Evolutionary conservation across 495 filamentous ascomycete species (phyloP), one percentile per base, ranked within the genome.

Genomic region (Aspergillus egyptiacus): DNA sequence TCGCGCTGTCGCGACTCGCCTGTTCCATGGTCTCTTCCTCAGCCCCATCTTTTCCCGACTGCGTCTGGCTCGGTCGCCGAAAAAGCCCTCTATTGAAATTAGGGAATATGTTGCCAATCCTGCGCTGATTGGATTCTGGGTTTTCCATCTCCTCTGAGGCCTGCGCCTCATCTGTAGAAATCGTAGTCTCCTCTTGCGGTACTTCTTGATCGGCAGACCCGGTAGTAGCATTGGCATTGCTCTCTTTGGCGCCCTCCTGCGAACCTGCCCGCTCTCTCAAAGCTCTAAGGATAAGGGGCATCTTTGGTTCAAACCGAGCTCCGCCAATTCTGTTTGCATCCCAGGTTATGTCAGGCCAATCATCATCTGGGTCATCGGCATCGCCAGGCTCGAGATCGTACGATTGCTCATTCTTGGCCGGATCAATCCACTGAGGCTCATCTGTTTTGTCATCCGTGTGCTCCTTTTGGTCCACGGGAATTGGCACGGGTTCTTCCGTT

Each of bases 1-100:
- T 65, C 54, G 67, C 74, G 49, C 72, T 73, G 46, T 77, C 74
- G 54, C 76, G 69, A 67, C 67, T 68, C 34, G 56, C 56, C 46
- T 60, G 45, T 54, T 68, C 66, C 57, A 48, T 46, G 53, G 64
- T 65, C 70, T 75, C 64, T 72, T 72, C 64, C 70, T 75, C 59
- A 71, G 66, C 66, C 61, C 63, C 64, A 67, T 70, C 67, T 66
- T 70, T 70, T 69, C 56, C 58, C 55, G 62, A 61, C 61, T 58
- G 51, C 28, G 54, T 58, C 24, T 59, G 18, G 28, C 37, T 45
- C n/a, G 66, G 56, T 46, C 62, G 60, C 3, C 58, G 59, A 45
- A 69, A 71, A 3, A 56, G 54, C 14, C 56, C 65, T 31, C 69
- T 62, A 36, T 71, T 61, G 14, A 73, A 48, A 14, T 60, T 57